Base-by-base conservation (phyloP, 2,329 filamentous ascomycete genomes). In the Penicillium hesseltinei region DNA sequence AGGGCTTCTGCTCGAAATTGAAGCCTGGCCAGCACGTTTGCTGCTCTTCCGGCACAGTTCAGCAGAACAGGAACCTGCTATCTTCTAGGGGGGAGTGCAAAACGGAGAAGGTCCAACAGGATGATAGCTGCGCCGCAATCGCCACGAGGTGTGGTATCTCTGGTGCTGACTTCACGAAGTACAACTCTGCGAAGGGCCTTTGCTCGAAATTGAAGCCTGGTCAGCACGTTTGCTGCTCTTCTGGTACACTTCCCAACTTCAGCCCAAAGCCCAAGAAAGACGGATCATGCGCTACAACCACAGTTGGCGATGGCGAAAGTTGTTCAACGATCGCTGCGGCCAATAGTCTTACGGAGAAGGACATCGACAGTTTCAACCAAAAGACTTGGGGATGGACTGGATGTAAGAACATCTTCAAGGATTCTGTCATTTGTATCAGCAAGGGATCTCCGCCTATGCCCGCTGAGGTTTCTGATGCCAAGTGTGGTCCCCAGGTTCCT, bases 381-480 rank as follows among this genome's bases (percentile, higher is more conserved):
- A 65, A 72, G 1, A 79, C 77, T 7, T 79, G 76, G 77, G 75
- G 70, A 17, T 78, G 73, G 74, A 64, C 49, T 15, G 74, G 73
- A 11, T 79, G 77, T 56, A 46, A 63, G 9, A 51, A 65, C 23
- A 57, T 79, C 13, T 56, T 39, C n/a, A 39, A 7, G 3, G n/a
- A 39, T 21, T 31, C 29, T 31, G 29, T 31, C 10, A 31, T 31
- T 4, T 31, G 29, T 31, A 10, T 31, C 10, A 31, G 29, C 29
- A 31, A 31, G 5, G 29, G 29, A 31, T 31, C 29, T 31, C 29
- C 29, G 29, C 29, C 29, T 4, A 31, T 31, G 29, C 29, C 29
- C 10, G 29, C 29, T 11, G 29, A 31, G 10, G 29, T 31, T 31
- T 31, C 29, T 31, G 29, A 31, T 31, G 29, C 29, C 29, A 1